Evolutionary conservation across 192 early-diverging fungal genomes (phyloP), one percentile per base, ranked within the genome.

Genomic region (Backusella westeae): DNA sequence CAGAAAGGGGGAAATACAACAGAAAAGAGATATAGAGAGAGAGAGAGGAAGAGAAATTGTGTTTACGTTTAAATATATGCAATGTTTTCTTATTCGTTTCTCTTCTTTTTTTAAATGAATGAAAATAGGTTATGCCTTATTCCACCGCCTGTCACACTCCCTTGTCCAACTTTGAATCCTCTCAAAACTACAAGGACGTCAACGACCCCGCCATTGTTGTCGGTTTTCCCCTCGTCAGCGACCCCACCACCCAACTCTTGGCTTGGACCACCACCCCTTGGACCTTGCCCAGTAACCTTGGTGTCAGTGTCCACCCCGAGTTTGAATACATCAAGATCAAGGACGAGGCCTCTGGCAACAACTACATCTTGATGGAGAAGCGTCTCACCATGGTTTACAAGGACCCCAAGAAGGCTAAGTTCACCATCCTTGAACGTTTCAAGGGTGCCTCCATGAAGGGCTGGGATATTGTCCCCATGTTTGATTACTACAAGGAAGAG

Each of bases 261-360:
- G 97, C 98, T 2, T 99, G 96, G 96, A 99, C 98, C 34, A 99
- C 98, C 66, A 99, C 98, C 15, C 98, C 98, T 67, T 99, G 98
- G 98, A 99, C 98, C 4, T 83, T 99, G 75, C 97, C 97, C 39
- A 93, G 91, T 84, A 98, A 98, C 87, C 85, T 98, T 81, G 98
- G 94, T 52, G 90, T 99, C 3, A 95, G 93, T 80, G 94, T 98
- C 65, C 87, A 99, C 85, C 95, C 97, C 32, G 89, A 92, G 7
- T 96, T 94, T 85, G 95, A 98, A 69, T 99, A 98, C 79, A 88
- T 97, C 80, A 98, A 99, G 90, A 97, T 99, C 84, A 84, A 89
- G 74, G 94, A 98, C 82, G 91, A 86, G 32, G 29, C 91, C 77
- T 92, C 95, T 6, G 97, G 96, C 71, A 78, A 89, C 75, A 80